Evolutionary conservation across 225 moss, liverwort and hornwort genomes (phyloP).

Genomic region (Thuidium tamariscinum): DNA sequence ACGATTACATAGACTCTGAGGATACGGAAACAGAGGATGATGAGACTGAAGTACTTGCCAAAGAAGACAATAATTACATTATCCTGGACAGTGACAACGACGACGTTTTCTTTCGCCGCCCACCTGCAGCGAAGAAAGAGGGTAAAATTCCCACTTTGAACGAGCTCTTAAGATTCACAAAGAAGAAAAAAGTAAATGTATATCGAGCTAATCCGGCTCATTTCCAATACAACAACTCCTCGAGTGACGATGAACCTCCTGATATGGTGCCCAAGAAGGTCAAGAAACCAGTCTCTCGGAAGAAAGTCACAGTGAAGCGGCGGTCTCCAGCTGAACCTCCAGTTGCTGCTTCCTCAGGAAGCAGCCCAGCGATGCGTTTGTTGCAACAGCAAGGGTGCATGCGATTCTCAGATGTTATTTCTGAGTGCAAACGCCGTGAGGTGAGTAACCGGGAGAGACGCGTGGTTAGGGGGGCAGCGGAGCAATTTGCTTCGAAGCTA

Average conservation of each 20-base stretch:
- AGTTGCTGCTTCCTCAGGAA: background rate
- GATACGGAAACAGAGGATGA: background rate
- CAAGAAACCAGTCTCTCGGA: background rate
- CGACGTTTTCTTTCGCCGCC: background rate
- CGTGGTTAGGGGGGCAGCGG: background rate
- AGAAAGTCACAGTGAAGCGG: background rate
- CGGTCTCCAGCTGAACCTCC: background rate
- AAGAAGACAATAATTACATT: background rate
- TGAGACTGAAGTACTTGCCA: background rate
- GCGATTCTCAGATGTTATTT: background rate
- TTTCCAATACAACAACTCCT: background rate
- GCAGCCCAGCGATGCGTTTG: background rate
- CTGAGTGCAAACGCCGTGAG: background rate
- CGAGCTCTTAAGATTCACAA: background rate
- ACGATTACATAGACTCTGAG: background rate
- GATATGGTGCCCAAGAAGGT: background rate
- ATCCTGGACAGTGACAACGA: background rate
- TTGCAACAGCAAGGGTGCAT: constrained; percentile 2
- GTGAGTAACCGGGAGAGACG: background rate
- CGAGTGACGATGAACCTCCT: background rate
- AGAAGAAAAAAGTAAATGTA: too few species aligned
- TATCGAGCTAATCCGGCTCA: background rate
- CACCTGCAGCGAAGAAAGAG: background rate
- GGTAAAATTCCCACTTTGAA: too few species aligned
- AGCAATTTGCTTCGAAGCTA: background rate